phyloP scores from a whole-genome alignment of 331 rosid genomes.

The Telfairia occidentalis region DNA sequence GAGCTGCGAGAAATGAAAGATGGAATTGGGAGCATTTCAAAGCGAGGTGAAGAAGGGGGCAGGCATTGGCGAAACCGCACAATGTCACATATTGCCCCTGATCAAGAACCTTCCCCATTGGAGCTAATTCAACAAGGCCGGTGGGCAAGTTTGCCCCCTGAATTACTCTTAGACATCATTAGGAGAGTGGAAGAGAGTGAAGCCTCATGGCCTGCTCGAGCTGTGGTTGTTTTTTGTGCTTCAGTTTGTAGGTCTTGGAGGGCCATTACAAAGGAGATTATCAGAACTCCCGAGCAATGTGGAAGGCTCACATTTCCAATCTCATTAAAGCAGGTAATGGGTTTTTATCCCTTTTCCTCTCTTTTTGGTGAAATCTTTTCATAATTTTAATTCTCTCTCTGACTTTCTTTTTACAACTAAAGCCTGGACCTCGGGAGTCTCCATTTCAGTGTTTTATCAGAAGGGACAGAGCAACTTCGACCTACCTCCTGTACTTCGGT shows the following conservation, averaged over 20 bases:
- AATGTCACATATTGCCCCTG: conserved; percentile 65
- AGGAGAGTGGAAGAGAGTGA: conserved; percentile 65
- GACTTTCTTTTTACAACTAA: conserved; percentile 10
- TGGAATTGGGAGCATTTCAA: conserved; percentile 62
- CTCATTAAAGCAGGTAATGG: conserved; percentile 63
- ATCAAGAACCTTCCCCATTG: conserved; percentile 21
- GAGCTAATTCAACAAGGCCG: conserved; percentile 49
- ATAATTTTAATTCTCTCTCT: neutral
- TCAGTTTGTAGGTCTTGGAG: conserved; percentile 96
- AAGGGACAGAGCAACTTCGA: conserved; percentile 62
- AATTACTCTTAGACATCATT: conserved; percentile 81
- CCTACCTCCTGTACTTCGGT: conserved; percentile 47
- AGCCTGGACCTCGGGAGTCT: conserved; percentile 76
- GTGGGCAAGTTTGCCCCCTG: conserved; percentile 89
- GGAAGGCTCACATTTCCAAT: conserved; percentile 75
- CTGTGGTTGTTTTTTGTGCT: conserved; percentile 73
- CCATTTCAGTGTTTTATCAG: conserved; percentile 62
- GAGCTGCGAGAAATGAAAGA: conserved; percentile 60
- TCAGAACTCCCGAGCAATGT: conserved; percentile 57
- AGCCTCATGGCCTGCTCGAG: conserved; percentile 72
- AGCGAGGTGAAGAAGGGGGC: conserved; percentile 31
- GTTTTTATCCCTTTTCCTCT: neutral
- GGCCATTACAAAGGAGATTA: conserved; percentile 61
- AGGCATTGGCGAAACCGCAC: conserved; percentile 42
- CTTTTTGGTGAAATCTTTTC: neutral